Base-by-base conservation (phyloP, 768 basidiomycete genomes). In the Omphalotus guepiniiformis region DNA sequence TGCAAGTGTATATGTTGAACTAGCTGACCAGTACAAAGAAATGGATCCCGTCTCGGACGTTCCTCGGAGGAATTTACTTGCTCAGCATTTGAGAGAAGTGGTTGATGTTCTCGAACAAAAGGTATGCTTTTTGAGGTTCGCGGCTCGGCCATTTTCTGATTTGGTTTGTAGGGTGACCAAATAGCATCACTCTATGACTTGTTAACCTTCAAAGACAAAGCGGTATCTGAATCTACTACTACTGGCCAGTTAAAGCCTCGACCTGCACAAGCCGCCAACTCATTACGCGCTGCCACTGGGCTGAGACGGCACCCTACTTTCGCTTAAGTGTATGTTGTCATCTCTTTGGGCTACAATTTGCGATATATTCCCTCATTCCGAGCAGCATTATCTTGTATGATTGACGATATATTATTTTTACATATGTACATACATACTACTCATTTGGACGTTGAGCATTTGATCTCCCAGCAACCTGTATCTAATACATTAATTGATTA, bases 61-160 rank as follows among this genome's bases (percentile, higher is more conserved):
- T 1, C 76, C 75, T 18, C 90, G 88, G 62, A 76, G 96, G 27
- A 88, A 89, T 50, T 75, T 86, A n/a, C 73, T 97, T 16, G 93
- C 94, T 0, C 79, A 82, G 48, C 95, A 95, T 61, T 71, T 99
- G 47, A 82, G 79, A 26, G 92, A 96, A 58, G 91, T 97, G 6
- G 90, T 98, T 39, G 90, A 95, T 61, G 74, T 88, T 37, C 73
- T 99, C 30, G 96, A 98, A 58, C 81, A 84, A 57, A 97, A 94
- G 85, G 93, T 89, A 51, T 49, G 57, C 27, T 19, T 47, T 53
- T 32, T 25, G 19, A 28, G 28, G 36, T 48, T 42, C 40, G 23
- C 25, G 4, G 19, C 21, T 18, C n/a, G 18, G 26, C 26, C 12
- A 26, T 9, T 49, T 41, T 42, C 47, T 46, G 25, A 37, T 52